A percentile compares a stretch with the other conserved stretches of the same genome.
Conservation (phyloP, 371 early-diverging fungal species). For the Actinomortierella ambigua region DNA sequence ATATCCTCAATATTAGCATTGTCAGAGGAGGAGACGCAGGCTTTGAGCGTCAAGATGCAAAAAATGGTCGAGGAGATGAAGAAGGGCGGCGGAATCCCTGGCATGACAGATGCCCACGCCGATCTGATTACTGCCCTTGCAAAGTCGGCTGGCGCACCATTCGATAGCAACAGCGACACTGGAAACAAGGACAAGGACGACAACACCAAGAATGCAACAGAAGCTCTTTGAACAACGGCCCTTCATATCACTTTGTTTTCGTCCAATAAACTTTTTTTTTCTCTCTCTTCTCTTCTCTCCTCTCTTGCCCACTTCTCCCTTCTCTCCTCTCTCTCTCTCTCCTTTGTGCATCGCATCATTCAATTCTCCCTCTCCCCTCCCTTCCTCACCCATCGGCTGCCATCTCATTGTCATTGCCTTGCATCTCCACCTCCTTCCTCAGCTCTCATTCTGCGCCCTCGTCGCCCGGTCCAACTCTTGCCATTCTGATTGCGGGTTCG, state of each 20-base stretch:
- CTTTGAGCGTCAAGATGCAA: slow-evolving; percentile 29
- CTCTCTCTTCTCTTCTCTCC: not conserved
- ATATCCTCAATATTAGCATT: slow-evolving; percentile 12
- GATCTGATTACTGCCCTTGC: slow-evolving; percentile 35
- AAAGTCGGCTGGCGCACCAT: no score
- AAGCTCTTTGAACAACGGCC: no score
- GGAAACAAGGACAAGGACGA: not conserved
- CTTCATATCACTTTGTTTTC: slow-evolving; percentile 1
- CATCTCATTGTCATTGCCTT: no score
- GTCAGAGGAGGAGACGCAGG: slow-evolving; percentile 36
- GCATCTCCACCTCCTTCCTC: slow-evolving; percentile 2
- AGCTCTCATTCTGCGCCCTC: not conserved
- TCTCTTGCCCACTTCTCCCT: not conserved
- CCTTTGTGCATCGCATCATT: not conserved
- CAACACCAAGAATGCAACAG: slow-evolving; percentile 1
- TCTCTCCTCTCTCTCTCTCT: not conserved
- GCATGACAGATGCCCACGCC: slow-evolving; percentile 26
- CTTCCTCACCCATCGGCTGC: not conserved
- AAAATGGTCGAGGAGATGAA: slow-evolving; percentile 41
- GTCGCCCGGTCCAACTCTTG: not conserved
- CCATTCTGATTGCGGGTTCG: not conserved
- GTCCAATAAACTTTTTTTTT: not conserved
- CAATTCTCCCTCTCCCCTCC: slow-evolving; percentile 3
- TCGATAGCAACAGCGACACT: not conserved
- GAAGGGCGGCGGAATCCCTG: slow-evolving; percentile 38